Evolutionary conservation across 2,329 filamentous ascomycete species (phyloP), one percentile per base, ranked within the genome.

Genomic region (Ophiocordyceps camponoti-saundersi): DNA sequence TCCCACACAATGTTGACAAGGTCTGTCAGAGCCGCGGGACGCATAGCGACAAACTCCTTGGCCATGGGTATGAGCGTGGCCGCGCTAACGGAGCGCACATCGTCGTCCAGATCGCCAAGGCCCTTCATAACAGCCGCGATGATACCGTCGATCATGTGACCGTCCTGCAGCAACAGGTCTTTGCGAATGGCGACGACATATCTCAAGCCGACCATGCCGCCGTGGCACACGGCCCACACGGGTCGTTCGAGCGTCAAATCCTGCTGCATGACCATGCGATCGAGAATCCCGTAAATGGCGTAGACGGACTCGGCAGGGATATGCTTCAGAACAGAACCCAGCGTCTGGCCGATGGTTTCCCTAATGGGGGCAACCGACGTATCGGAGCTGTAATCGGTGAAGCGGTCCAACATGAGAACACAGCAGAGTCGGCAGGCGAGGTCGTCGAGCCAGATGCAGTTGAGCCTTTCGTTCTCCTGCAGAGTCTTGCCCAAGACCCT

Each of bases 1-100:
- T 94, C 85, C 92, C 92, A 98, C 26, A 98, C 89, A 49, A 96
- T 94, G 58, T 85, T 82, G 62, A 95, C 94, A 39, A 98, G 77
- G 29, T 76, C 73, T 51, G 89, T 80, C 30, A 98, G 72, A 42
- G 86, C 80, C 32, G 72, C 72, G 16, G 87, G 83, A 16, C 90
- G 82, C 61, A 94, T 77, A 36, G 79, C 80, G 53, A 96, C 89
- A 56, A 96, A 93, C 58, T 98, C 92, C 59, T 90, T 83, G 6
- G 90, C 89, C 64, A 98, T 95, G 1, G 92, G 92, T 44, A 96
- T 92, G 42, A 98, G 68, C 0, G 93, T 98, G n/a, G 92, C 90
- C 11, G 93, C 92, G 64, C 90, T 95, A 55, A 96, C 90, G 18
- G 93, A 88, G 53, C 93, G 84, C 22, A 98, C 92, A 63, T 98